Base-by-base conservation (phyloP, 179 eudicot species). In the Vitellaria paradoxa region DNA sequence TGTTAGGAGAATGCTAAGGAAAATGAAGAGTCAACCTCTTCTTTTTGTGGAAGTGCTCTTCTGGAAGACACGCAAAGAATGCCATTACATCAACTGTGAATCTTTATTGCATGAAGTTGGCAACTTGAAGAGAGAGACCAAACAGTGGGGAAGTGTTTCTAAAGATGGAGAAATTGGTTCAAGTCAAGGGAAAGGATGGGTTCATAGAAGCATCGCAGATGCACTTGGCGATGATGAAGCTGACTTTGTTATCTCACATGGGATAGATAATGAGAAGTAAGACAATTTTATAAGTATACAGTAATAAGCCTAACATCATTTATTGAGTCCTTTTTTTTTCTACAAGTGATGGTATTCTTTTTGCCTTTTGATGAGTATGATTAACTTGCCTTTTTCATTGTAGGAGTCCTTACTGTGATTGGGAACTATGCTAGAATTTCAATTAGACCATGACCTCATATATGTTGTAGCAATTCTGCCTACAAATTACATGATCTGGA, bases 151-250 rank as follows among this genome's bases (percentile, higher is more conserved):
- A 72, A 64, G 75, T 74, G 75, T 9, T 83, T 30, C 82, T 15
- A 46, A 66, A 42, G 86, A 76, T 73, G 89, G 78, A 78, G 96
- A 83, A 80, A 70, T 79, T 77, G 87, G 86, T 82, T 83, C 83
- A 52, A 78, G 87, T 73, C 89, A 76, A 68, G 86, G 81, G 24
- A 83, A 81, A 57, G 86, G 85, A 77, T 80, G 84, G 80, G 81
- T 75, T 73, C 84, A 83, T 77, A 88, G 92, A 84, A 91, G 90
- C 86, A 81, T 96, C 77, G 97, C 93, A 71, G 99, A 96, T 86
- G 99, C 99, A 67, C 92, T 96, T 62, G 99, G 99, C 24, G 99
- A 96, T 76, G 99, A 96, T 83, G 99, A 93, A 82, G 92, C 86
- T 78, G 98, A 94, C 84, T 88, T 92, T 74, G 73, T 80, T 12